Conservation (phyloP, 768 basidiomycete species). For the Naganishia onofrii region DNA sequence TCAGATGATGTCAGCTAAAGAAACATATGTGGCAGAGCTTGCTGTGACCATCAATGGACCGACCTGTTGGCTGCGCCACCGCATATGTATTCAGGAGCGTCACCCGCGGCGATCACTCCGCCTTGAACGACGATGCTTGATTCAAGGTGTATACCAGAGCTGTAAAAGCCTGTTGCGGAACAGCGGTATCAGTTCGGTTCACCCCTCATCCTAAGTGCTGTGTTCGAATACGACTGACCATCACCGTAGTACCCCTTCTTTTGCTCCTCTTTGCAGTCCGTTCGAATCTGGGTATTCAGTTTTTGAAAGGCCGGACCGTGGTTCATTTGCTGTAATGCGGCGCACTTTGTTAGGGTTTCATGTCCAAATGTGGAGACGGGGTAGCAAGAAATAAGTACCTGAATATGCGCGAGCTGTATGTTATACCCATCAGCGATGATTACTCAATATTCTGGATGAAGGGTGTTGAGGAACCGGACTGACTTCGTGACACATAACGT, state of each 20-base stretch:
- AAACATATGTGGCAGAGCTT: too few relatives aligned
- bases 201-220: not conserved
- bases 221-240: constrained; percentile 33
- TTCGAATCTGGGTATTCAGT: constrained; percentile 47
- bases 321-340: constrained; percentile 22
- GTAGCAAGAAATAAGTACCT: not conserved
- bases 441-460: not conserved
- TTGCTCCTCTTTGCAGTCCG: constrained; percentile 43
- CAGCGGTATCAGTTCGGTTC: not conserved
- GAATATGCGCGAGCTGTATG: constrained; percentile 18
- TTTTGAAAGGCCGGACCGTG: constrained; percentile 31
- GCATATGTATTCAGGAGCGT: constrained; percentile 50
- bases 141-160: constrained; percentile 43
- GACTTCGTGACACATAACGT: constrained; percentile 51
- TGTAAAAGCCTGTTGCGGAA: constrained; percentile 44
- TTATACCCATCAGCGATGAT: not conserved
- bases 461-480: constrained; percentile 17
- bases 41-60: too few relatives aligned
- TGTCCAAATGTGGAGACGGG: not conserved
- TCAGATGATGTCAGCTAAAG: too few relatives aligned
- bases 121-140: constrained; percentile 43
- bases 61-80: constrained; percentile 37
- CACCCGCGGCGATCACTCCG: constrained; percentile 26
- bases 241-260: constrained; percentile 48
- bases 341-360: not conserved